These are phyloP conservation scores for Aspergillus proliferans DNA, from an alignment of 2,329 filamentous ascomycete species.

Conservation along the genomic window DNA sequence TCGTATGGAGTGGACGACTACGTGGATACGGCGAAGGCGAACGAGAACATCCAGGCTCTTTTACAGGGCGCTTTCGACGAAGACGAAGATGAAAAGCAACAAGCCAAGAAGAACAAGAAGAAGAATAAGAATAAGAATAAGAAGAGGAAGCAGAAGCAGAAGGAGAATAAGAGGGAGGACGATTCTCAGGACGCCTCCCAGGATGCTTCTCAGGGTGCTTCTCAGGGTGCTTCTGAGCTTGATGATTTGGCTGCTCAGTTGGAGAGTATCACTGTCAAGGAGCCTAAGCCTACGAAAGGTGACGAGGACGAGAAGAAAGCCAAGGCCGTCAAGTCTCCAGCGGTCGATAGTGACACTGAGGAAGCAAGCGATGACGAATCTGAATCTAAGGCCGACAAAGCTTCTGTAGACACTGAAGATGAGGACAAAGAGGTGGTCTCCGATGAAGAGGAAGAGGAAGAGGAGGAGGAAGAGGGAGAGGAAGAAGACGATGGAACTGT, in stretches of 20 bases:
- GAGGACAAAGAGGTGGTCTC: constrained; percentile 22
- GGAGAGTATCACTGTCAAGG: constrained; percentile 36
- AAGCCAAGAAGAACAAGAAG: constrained; percentile 34
- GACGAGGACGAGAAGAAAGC: constrained; percentile 26
- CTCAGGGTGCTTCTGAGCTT: constrained; percentile 26
- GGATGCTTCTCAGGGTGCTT: constrained; percentile 10
- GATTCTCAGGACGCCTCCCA: background rate
- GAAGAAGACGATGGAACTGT: constrained; percentile 58
- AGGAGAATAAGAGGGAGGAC: constrained; percentile 16
- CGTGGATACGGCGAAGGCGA: constrained; percentile 44
- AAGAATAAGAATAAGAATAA: constrained; percentile 31
- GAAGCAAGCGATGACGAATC: constrained; percentile 47
- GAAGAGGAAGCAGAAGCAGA: constrained; percentile 6
- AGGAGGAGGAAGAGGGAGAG: constrained; percentile 41
- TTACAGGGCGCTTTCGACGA: constrained; percentile 48
- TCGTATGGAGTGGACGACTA: constrained; percentile 49
- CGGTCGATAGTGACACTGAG: constrained; percentile 7
- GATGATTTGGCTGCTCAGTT: constrained; percentile 41
- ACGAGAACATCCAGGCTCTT: constrained; percentile 47
- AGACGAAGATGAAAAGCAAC: constrained; percentile 39
- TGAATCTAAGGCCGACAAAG: constrained; percentile 55
- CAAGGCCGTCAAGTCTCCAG: background rate
- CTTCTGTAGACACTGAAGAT: constrained; percentile 18
- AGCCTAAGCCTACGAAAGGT: constrained; percentile 21
- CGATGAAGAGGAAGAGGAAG: constrained; percentile 29